phyloP scores from a whole-genome alignment of 1,284 basidiomycete genomes.

The Malassezia restricta region DNA sequence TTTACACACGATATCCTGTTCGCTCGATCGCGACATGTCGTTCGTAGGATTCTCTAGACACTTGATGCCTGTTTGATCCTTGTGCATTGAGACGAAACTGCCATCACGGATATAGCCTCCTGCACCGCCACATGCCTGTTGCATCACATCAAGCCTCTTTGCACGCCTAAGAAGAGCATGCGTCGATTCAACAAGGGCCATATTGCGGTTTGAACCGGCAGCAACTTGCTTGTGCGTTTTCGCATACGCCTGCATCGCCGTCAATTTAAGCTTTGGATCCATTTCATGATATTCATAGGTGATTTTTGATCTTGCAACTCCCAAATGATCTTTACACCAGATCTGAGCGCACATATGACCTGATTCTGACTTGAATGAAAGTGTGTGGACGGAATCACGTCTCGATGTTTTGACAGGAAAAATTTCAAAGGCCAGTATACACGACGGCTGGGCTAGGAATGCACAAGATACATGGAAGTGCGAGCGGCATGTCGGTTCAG shows the following conservation, averaged over 20 bases:
- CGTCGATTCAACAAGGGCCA: slow-evolving; percentile 17
- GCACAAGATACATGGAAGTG: slow-evolving; percentile 83
- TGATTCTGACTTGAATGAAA: slow-evolving; percentile 72
- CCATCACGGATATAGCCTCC: background rate
- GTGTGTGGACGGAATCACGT: slow-evolving; percentile 51
- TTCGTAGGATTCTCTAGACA: background rate
- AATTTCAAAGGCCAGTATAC: slow-evolving; percentile 80
- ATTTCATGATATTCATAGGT: slow-evolving; percentile 71
- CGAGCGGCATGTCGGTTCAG: slow-evolving; percentile 56
- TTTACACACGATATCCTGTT: background rate
- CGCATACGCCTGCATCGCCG: slow-evolving; percentile 72
- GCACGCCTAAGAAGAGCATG: slow-evolving; percentile 33
- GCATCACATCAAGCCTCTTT: slow-evolving; percentile 21
- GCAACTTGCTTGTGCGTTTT: slow-evolving; percentile 65
- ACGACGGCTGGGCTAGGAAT: slow-evolving; percentile 57
- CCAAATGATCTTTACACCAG: slow-evolving; percentile 70
- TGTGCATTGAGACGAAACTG: background rate
- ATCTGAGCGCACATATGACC: slow-evolving; percentile 71
- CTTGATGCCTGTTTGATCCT: background rate
- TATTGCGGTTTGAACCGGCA: slow-evolving; percentile 4
- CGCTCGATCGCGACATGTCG: background rate
- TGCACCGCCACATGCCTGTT: slow-evolving; percentile 2
- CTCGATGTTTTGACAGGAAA: slow-evolving; percentile 54
- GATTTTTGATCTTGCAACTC: slow-evolving; percentile 52
- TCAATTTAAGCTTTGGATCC: slow-evolving; percentile 65